A percentile compares a stretch with the other conserved stretches of the same genome.
Conservation (phyloP, 1,284 basidiomycete species). For the Neolentinus lepideus region DNA sequence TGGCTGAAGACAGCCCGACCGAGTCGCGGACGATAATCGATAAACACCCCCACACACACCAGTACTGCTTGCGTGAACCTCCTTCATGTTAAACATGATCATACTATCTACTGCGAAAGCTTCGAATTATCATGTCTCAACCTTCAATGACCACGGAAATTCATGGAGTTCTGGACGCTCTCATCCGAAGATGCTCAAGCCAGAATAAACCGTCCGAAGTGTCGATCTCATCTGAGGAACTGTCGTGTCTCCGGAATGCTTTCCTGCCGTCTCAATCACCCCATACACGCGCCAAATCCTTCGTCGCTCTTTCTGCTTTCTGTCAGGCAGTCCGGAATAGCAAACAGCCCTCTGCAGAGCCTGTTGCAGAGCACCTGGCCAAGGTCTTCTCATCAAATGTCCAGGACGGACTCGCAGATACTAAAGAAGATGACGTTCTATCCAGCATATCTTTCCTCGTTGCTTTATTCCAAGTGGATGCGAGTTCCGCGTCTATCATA, state of each 20-base stretch:
- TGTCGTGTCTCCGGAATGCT: slow-evolving; percentile 43
- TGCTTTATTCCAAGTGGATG: slow-evolving; percentile 74
- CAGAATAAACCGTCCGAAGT: neutral
- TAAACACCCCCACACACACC: no score
- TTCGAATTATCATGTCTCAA: neutral
- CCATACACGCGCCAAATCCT: slow-evolving; percentile 53
- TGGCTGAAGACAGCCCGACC: neutral
- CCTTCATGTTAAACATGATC: slow-evolving; percentile 8
- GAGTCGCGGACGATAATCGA: no score
- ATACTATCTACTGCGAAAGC: slow-evolving; percentile 1
- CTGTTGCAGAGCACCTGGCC: slow-evolving; percentile 39
- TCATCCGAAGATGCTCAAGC: slow-evolving; percentile 27
- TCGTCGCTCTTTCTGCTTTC: slow-evolving; percentile 55
- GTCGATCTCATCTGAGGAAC: slow-evolving; percentile 43
- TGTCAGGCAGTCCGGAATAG: slow-evolving; percentile 48
- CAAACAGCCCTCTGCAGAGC: slow-evolving; percentile 25
- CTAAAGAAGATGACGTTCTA: slow-evolving; percentile 41
- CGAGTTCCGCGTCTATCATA: slow-evolving; percentile 51
- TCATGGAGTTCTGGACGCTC: slow-evolving; percentile 19
- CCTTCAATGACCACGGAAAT: slow-evolving; percentile 7
- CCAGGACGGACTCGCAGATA: slow-evolving; percentile 41
- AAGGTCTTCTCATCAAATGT: slow-evolving; percentile 41
- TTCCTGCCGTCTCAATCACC: slow-evolving; percentile 45
- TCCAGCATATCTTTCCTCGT: slow-evolving; percentile 55
- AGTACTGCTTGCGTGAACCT: no score